Percentiles rank a stretch among this genome's conserved stretches.
phyloP scores from a whole-genome alignment of 192 early-diverging fungal species.

The Coemansia sp. region DNA sequence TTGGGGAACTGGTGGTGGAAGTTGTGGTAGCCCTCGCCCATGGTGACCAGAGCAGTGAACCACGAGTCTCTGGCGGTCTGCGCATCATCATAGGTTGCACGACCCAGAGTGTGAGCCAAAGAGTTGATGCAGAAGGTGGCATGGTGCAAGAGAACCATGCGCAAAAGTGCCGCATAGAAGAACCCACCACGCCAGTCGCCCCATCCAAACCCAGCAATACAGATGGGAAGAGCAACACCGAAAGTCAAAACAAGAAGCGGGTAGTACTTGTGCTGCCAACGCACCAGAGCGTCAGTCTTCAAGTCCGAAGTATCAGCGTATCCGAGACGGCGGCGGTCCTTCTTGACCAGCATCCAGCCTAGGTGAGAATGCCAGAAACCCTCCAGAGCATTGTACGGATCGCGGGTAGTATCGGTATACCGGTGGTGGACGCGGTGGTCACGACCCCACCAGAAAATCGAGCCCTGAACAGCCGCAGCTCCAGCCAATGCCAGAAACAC shows the following conservation, averaged over 20 bases:
- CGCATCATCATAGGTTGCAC: slow-evolving; percentile 72
- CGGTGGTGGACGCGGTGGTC: slow-evolving; percentile 86
- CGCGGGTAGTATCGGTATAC: slow-evolving; percentile 80
- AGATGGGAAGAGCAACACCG: slow-evolving; percentile 75
- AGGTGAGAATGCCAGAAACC: slow-evolving; percentile 81
- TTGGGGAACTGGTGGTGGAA: slow-evolving; percentile 80
- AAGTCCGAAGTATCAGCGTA: slow-evolving; percentile 80
- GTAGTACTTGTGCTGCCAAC: slow-evolving; percentile 79
- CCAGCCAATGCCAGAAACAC: slow-evolving; percentile 63
- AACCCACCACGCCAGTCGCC: slow-evolving; percentile 80
- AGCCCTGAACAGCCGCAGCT: slow-evolving; percentile 74
- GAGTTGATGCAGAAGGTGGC: slow-evolving; percentile 88
- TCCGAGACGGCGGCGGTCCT: slow-evolving; percentile 68
- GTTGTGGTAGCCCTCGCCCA: slow-evolving; percentile 80
- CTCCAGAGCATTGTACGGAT: slow-evolving; percentile 76
- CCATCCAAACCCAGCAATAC: slow-evolving; percentile 83
- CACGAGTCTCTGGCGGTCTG: slow-evolving; percentile 75
- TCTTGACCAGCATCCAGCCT: slow-evolving; percentile 83
- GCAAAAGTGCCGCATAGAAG: slow-evolving; percentile 69
- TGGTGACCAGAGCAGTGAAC: slow-evolving; percentile 66
- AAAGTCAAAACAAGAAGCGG: slow-evolving; percentile 64
- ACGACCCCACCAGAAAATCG: slow-evolving; percentile 82
- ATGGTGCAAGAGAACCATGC: slow-evolving; percentile 78
- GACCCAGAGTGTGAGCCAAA: slow-evolving; percentile 74
- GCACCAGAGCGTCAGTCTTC: slow-evolving; percentile 65